phyloP scores from a whole-genome alignment of 2,329 filamentous ascomycete genomes.

The Tolypocladium tropicale region DNA sequence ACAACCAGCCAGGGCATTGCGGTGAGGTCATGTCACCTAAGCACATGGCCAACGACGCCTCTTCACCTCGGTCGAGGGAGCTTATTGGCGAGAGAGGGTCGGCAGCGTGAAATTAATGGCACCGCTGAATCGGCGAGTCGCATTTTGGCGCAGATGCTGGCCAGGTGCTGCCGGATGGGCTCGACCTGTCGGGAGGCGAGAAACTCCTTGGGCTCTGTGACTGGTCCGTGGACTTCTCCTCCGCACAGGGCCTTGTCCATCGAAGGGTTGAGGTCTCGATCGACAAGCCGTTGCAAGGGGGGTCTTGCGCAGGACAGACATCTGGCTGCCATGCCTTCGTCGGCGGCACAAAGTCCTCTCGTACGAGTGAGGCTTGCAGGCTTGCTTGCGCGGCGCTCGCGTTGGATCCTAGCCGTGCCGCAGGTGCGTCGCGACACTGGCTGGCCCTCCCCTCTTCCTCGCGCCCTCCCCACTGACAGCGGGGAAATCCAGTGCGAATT shows the following conservation, averaged over 20 bases:
- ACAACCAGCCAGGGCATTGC: no score
- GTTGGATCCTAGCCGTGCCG: not conserved
- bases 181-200: slow-evolving; percentile 7
- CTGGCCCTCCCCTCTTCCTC: not conserved
- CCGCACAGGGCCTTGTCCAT: slow-evolving; percentile 8
- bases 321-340: not conserved
- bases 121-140: not conserved
- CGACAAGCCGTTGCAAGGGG: not conserved
- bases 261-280: not conserved
- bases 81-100: not conserved
- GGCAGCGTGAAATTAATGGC: not conserved
- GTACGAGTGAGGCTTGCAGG: not conserved
- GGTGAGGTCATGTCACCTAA: not conserved
- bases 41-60: not conserved
- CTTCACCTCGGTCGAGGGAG: not conserved
- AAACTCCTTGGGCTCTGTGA: slow-evolving; percentile 10
- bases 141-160: not conserved
- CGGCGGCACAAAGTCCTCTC: not conserved
- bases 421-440: not conserved
- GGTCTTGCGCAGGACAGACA: not conserved
- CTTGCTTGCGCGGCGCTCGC: not conserved
- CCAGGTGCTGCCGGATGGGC: not conserved
- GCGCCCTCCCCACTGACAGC: not conserved
- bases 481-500: not conserved
- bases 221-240: slow-evolving; percentile 9